These are phyloP conservation scores for Fusarium fracticaudum DNA, from an alignment of 2,329 filamentous ascomycete genomes.

Conservation along the genomic window DNA sequence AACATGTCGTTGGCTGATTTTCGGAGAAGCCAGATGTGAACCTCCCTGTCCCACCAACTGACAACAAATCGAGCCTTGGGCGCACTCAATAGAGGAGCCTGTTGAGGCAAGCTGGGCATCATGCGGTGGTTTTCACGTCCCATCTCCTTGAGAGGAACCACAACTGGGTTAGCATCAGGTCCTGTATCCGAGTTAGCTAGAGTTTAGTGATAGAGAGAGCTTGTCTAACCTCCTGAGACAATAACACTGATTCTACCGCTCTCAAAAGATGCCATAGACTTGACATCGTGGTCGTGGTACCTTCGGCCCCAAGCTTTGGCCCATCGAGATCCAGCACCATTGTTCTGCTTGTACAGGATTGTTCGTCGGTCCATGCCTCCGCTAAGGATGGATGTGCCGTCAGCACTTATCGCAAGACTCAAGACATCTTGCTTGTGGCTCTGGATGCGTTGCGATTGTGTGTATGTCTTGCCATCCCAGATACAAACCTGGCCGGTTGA, in stretches of 20 bases:
- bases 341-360: slow-evolving; percentile 78
- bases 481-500: slow-evolving; percentile 93
- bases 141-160: slow-evolving; percentile 78
- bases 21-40: slow-evolving; percentile 79
- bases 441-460: slow-evolving; percentile 84
- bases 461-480: slow-evolving; percentile 94
- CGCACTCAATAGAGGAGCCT: slow-evolving; percentile 77
- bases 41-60: slow-evolving; percentile 91
- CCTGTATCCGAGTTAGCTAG: slow-evolving; percentile 58
- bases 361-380: slow-evolving; percentile 93
- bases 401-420: slow-evolving; percentile 82
- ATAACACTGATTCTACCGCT: slow-evolving; percentile 83
- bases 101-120: slow-evolving; percentile 85
- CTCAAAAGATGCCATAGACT: slow-evolving; percentile 92
- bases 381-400: slow-evolving; percentile 85
- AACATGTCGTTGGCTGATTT: slow-evolving; percentile 59
- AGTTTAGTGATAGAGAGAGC: background rate
- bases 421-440: slow-evolving; percentile 91
- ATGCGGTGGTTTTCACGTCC: slow-evolving; percentile 84
- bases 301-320: slow-evolving; percentile 84
- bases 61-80: slow-evolving; percentile 78
- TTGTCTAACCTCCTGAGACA: slow-evolving; percentile 83
- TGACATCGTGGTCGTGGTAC: slow-evolving; percentile 94
- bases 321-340: slow-evolving; percentile 75
- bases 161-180: slow-evolving; percentile 83